Evolutionary conservation across 2,329 filamentous ascomycete genomes (phyloP).

Genomic region (Sporothrix protearum): DNA sequence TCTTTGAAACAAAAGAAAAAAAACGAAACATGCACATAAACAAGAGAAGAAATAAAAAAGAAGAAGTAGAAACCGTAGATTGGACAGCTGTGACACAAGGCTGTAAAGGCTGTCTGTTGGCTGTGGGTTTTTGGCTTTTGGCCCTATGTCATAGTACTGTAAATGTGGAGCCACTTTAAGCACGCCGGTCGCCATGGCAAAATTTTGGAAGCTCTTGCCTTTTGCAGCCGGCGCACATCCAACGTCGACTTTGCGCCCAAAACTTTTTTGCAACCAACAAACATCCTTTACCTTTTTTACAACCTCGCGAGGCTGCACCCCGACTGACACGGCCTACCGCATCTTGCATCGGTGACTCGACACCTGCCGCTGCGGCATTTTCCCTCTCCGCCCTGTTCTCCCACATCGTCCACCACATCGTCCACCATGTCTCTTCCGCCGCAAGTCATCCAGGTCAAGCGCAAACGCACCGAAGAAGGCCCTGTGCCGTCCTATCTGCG

Average conservation of each 20-base stretch:
- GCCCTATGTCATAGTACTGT: slow-evolving; percentile 4
- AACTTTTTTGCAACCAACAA: neutral
- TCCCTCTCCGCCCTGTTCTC: neutral
- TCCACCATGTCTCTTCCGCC: slow-evolving; percentile 54
- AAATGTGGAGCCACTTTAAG: slow-evolving; percentile 9
- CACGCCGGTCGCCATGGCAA: slow-evolving; percentile 22
- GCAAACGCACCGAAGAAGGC: slow-evolving; percentile 53
- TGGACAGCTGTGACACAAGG: neutral
- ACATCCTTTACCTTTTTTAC: neutral
- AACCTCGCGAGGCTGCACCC: neutral
- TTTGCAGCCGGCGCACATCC: neutral
- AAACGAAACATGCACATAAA: neutral
- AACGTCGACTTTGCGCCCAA: neutral
- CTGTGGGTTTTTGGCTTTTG: no score
- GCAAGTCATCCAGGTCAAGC: slow-evolving; percentile 58
- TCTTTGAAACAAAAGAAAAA: neutral
- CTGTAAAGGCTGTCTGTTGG: neutral
- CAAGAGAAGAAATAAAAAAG: neutral
- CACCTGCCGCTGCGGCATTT: no score
- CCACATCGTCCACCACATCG: neutral
- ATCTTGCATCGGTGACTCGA: neutral
- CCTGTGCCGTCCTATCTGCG: slow-evolving; percentile 57
- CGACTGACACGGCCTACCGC: neutral
- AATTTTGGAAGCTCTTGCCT: slow-evolving; percentile 4
- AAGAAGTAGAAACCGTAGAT: no score